phyloP scores from a whole-genome alignment of 2,329 filamentous ascomycete species.

The Leptographium wingfieldii region DNA sequence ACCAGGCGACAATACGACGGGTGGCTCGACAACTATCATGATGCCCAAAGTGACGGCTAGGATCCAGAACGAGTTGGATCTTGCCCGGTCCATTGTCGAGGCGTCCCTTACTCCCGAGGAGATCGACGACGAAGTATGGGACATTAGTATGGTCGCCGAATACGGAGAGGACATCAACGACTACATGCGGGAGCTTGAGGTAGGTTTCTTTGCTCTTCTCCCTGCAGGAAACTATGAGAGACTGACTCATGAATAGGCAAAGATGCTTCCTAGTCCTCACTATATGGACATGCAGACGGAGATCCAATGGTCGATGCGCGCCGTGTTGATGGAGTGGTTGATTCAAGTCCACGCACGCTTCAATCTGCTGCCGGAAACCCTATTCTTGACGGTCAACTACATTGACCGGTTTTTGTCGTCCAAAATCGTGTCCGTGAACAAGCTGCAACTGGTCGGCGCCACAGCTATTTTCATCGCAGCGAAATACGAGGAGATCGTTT shows the following conservation, averaged over 20 bases:
- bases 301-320: slow-evolving; percentile 98
- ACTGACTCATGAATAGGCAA: slow-evolving; percentile 12
- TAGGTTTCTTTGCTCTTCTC: slow-evolving; percentile 24
- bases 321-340: slow-evolving; percentile 95
- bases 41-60: slow-evolving; percentile 60
- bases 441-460: slow-evolving; percentile 89
- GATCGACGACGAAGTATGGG: slow-evolving; percentile 78
- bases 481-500: slow-evolving; percentile 99
- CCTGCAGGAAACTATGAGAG: background rate
- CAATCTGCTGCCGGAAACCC: slow-evolving; percentile 78
- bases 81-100: slow-evolving; percentile 53
- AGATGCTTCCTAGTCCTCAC: slow-evolving; percentile 65
- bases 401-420: slow-evolving; percentile 90
- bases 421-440: slow-evolving; percentile 90
- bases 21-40: slow-evolving; percentile 44
- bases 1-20: slow-evolving; percentile 49
- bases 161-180: slow-evolving; percentile 92
- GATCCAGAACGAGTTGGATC: slow-evolving; percentile 59
- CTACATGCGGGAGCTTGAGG: slow-evolving; percentile 85
- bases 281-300: slow-evolving; percentile 98
- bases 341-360: slow-evolving; percentile 94
- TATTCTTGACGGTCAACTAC: slow-evolving; percentile 92
- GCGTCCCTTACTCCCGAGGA: slow-evolving; percentile 56
- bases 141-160: slow-evolving; percentile 95
- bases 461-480: slow-evolving; percentile 92